phyloP scores from a whole-genome alignment of 352 stramenopile genomes.

The Phytophthora syringae region DNA sequence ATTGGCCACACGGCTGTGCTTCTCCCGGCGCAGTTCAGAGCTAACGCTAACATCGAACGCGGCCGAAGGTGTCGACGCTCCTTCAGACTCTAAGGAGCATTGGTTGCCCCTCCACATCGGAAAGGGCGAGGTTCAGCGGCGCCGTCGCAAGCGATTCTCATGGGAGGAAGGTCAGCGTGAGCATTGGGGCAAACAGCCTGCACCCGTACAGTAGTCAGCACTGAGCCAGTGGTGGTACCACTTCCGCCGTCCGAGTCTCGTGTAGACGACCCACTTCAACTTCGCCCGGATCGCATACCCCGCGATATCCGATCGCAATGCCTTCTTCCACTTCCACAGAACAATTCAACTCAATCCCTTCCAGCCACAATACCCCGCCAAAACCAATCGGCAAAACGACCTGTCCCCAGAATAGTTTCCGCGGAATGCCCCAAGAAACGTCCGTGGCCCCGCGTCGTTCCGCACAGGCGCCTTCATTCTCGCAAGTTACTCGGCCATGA shows the following conservation, averaged over 20 bases:
- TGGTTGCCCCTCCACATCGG: too few relatives aligned
- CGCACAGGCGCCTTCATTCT: conserved; percentile 39
- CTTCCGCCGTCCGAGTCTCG: conserved; percentile 10
- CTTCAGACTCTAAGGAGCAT: too few relatives aligned
- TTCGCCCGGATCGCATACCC: conserved; percentile 12
- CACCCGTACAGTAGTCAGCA: conserved; percentile 10
- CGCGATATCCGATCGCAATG: neutral
- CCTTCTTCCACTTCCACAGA: too few relatives aligned
- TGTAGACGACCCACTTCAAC: conserved; percentile 39
- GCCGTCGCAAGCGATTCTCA: conserved; percentile 13
- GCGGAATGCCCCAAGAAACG: conserved; percentile 26
- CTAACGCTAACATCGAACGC: conserved; percentile 15
- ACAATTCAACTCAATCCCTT: too few relatives aligned
- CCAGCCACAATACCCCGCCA: neutral
- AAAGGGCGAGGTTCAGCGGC: neutral
- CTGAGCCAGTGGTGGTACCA: conserved; percentile 1
- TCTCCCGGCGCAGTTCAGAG: conserved; percentile 8
- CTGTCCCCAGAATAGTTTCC: conserved; percentile 33
- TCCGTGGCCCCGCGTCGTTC: conserved; percentile 4
- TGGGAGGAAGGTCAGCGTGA: conserved; percentile 16
- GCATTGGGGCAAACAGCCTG: too few relatives aligned
- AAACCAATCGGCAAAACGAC: conserved; percentile 11
- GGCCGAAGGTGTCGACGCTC: too few relatives aligned
- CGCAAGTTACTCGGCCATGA: conserved; percentile 33
- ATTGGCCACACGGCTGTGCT: conserved; percentile 12